Conservation (phyloP, 1,139 yeast genomes). For the Sugiyamaella castrensis region DNA sequence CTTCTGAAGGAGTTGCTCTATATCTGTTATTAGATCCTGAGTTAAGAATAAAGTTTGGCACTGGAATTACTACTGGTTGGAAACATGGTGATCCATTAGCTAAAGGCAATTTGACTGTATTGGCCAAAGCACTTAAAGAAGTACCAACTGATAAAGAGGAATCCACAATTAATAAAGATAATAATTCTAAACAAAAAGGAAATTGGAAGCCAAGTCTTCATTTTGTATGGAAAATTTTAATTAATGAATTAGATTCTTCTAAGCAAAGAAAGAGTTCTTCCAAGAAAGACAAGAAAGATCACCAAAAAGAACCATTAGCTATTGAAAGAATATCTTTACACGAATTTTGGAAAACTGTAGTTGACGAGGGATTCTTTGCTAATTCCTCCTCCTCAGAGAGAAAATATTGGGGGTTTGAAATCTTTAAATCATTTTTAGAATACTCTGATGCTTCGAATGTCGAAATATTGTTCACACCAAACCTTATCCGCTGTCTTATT, state of each 20-base stretch:
- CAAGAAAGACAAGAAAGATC: conserved; percentile 15
- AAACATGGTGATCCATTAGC: conserved; percentile 68
- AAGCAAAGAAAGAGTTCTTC: conserved; percentile 35
- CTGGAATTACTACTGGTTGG: conserved; percentile 49
- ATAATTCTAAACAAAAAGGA: conserved; percentile 25
- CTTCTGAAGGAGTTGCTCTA: conserved; percentile 80
- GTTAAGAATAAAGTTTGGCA: conserved; percentile 32
- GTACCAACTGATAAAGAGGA: conserved; percentile 43
- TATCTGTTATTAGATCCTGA: conserved; percentile 47
- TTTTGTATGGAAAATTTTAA: conserved; percentile 75
- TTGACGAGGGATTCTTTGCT: conserved; percentile 78
- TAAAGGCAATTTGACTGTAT: conserved; percentile 57
- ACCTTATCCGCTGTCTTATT: conserved; percentile 69
- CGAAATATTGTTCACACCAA: conserved; percentile 56
- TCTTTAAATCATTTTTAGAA: conserved; percentile 53
- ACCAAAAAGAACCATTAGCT: conserved; percentile 20
- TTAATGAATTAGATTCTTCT: conserved; percentile 42
- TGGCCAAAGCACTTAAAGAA: conserved; percentile 68
- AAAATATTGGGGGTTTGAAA: conserved; percentile 81
- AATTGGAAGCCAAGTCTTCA: conserved; percentile 76
- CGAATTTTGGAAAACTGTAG: conserved; percentile 76
- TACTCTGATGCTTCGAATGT: conserved; percentile 40
- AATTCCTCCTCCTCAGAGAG: conserved; percentile 79
- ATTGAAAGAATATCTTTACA: conserved; percentile 37
- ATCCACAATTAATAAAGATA: conserved; percentile 23